Evolutionary conservation across 495 filamentous ascomycete genomes (phyloP).

Genomic region (Ramalina peruviana): DNA sequence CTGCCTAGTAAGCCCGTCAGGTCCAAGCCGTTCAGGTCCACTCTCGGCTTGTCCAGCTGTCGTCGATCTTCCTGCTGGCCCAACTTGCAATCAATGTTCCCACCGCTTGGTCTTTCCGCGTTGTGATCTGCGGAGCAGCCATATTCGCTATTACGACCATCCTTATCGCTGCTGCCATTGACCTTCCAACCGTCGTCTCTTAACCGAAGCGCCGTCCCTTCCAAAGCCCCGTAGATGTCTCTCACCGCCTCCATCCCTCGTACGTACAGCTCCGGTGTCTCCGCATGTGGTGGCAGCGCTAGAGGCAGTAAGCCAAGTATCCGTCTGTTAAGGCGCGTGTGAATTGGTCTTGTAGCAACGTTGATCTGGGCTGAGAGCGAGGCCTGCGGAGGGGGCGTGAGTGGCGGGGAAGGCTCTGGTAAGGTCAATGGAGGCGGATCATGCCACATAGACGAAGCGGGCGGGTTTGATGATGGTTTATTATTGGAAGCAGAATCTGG

Average conservation of each 20-base stretch:
- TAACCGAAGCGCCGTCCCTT: conserved; percentile 9
- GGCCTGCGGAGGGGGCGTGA: not conserved
- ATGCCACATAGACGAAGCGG: not conserved
- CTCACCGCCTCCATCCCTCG: conserved; percentile 29
- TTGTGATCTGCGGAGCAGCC: conserved; percentile 4
- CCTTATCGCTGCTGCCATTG: not conserved
- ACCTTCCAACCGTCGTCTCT: conserved; percentile 6
- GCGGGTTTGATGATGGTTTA: not conserved
- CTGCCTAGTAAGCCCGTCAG: too few species aligned
- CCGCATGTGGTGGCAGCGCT: conserved; percentile 28
- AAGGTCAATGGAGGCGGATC: too few species aligned
- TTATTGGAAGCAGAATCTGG: not conserved
- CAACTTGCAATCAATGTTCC: not conserved
- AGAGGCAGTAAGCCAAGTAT: conserved; percentile 32
- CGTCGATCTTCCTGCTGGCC: conserved; percentile 12
- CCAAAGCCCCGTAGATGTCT: conserved; percentile 32
- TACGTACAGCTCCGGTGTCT: conserved; percentile 23
- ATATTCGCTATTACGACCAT: not conserved
- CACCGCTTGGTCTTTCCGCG: conserved; percentile 9
- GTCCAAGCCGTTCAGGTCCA: too few species aligned
- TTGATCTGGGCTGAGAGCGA: conserved; percentile 1
- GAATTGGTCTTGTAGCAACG: conserved; percentile 22
- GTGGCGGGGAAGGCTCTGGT: too few species aligned
- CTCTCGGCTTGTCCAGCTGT: not conserved
- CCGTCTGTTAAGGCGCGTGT: conserved; percentile 33